phyloP scores from a whole-genome alignment of 164 flowering plant species.

The Macadamia tetraphylla region DNA sequence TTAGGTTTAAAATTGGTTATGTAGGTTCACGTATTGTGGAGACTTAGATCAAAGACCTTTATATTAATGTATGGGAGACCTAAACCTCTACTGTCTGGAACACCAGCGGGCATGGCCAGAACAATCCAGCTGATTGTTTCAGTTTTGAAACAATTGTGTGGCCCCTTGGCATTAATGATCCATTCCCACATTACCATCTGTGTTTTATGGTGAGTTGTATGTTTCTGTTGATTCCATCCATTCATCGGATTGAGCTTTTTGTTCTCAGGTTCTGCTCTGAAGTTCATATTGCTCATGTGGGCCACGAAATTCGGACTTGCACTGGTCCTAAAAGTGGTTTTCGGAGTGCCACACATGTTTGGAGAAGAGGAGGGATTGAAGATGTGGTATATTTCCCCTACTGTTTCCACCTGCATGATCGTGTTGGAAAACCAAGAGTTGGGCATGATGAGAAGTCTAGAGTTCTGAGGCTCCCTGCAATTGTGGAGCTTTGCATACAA shows the following conservation, averaged over 20 bases:
- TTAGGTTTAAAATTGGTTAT: too few species aligned
- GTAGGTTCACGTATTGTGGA: too few species aligned
- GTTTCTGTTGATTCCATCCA: too few species aligned
- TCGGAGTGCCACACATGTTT: constrained; percentile 60
- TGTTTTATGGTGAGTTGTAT: too few species aligned
- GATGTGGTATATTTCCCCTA: constrained; percentile 59
- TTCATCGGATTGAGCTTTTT: background rate
- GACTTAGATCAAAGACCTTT: too few species aligned
- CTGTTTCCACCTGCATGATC: constrained; percentile 74
- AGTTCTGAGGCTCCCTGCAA: constrained; percentile 54
- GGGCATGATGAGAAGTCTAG: constrained; percentile 54
- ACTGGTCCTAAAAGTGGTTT: constrained; percentile 55
- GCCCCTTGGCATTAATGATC: too few species aligned
- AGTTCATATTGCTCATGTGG: constrained; percentile 68
- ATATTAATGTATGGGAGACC: too few species aligned
- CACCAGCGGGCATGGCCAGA: too few species aligned
- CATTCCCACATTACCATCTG: too few species aligned
- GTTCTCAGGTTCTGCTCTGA: constrained; percentile 60
- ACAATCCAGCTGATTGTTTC: too few species aligned
- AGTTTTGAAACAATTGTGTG: too few species aligned
- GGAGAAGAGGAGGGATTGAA: constrained; percentile 64
- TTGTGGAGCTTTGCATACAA: constrained; percentile 87
- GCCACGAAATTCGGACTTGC: constrained; percentile 81
- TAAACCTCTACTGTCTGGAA: too few species aligned
- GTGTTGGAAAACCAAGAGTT: constrained; percentile 74